A percentile compares a stretch with the other conserved stretches of the same genome.
phyloP scores from a whole-genome alignment of 2,329 filamentous ascomycete species.

The Epichloe elymi region DNA sequence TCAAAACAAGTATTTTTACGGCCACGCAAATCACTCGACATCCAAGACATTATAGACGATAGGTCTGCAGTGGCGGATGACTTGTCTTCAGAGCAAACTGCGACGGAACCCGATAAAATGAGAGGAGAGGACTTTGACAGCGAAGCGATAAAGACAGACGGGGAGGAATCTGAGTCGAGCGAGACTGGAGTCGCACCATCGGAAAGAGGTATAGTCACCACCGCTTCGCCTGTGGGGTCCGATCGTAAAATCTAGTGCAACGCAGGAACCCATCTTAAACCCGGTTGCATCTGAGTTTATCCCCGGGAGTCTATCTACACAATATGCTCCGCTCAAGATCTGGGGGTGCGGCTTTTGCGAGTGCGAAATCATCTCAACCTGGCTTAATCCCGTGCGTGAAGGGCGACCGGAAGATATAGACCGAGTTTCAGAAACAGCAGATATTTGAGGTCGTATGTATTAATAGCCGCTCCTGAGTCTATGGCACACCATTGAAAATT shows the following conservation, averaged over 20 bases:
- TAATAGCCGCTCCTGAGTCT: background rate
- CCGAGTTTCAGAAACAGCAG: no score
- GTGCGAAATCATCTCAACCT: background rate
- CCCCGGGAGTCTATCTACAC: slow-evolving; percentile 17
- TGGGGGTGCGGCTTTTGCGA: background rate
- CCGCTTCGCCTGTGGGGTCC: slow-evolving; percentile 2
- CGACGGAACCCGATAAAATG: slow-evolving; percentile 20
- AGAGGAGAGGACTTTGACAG: slow-evolving; percentile 10
- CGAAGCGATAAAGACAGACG: slow-evolving; percentile 11
- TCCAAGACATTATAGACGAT: slow-evolving; percentile 5
- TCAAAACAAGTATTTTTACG: slow-evolving; percentile 46
- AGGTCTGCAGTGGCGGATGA: slow-evolving; percentile 21
- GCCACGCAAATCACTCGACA: slow-evolving; percentile 24
- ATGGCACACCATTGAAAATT: background rate
- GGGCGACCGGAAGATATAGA: background rate
- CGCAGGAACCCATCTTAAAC: slow-evolving; percentile 40
- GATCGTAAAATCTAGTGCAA: slow-evolving; percentile 27
- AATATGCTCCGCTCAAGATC: background rate
- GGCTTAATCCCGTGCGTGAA: background rate
- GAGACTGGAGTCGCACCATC: slow-evolving; percentile 24
- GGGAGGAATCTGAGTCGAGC: slow-evolving; percentile 11
- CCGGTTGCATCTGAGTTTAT: slow-evolving; percentile 43
- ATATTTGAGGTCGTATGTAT: background rate
- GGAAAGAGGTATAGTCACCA: slow-evolving; percentile 33
- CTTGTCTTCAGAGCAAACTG: slow-evolving; percentile 22